Conservation (phyloP, 345 rosid genomes). For the Lepidium africanum region DNA sequence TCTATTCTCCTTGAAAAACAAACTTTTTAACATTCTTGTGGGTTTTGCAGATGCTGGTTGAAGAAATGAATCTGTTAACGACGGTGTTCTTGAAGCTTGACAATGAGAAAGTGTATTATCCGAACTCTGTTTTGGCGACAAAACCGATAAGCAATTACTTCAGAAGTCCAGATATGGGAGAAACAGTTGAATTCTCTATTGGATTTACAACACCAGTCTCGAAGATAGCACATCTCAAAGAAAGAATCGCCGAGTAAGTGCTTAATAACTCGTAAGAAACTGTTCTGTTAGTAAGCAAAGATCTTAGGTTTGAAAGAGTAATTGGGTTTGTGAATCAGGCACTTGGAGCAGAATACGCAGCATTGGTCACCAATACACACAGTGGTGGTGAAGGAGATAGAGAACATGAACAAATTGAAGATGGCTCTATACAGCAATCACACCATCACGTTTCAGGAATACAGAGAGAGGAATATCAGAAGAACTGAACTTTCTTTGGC, state of each 20-base stretch:
- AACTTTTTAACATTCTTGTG: neutral
- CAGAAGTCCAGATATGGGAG: constrained; percentile 82
- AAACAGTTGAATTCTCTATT: constrained; percentile 55
- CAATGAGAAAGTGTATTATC: constrained; percentile 66
- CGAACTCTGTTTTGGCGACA: constrained; percentile 49
- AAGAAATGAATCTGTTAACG: constrained; percentile 68
- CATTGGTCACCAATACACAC: constrained; percentile 52
- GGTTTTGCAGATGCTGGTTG: constrained; percentile 62
- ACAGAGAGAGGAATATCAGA: constrained; percentile 42
- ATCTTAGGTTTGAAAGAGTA: neutral
- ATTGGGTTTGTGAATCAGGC: constrained; percentile 28
- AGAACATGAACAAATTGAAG: constrained; percentile 65
- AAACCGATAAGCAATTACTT: constrained; percentile 65
- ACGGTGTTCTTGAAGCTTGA: constrained; percentile 67
- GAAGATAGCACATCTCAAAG: constrained; percentile 44
- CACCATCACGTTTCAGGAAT: constrained; percentile 65
- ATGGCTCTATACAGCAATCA: constrained; percentile 51
- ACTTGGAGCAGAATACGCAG: constrained; percentile 58
- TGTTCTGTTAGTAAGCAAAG: neutral
- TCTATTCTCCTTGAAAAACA: neutral
- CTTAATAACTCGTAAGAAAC: neutral
- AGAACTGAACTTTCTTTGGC: constrained; percentile 55
- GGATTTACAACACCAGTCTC: constrained; percentile 54
- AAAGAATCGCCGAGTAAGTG: constrained; percentile 46
- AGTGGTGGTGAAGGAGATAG: constrained; percentile 55